Base-by-base conservation (phyloP, 73 alveolate genomes). In the Blepharisma japonicum region DNA sequence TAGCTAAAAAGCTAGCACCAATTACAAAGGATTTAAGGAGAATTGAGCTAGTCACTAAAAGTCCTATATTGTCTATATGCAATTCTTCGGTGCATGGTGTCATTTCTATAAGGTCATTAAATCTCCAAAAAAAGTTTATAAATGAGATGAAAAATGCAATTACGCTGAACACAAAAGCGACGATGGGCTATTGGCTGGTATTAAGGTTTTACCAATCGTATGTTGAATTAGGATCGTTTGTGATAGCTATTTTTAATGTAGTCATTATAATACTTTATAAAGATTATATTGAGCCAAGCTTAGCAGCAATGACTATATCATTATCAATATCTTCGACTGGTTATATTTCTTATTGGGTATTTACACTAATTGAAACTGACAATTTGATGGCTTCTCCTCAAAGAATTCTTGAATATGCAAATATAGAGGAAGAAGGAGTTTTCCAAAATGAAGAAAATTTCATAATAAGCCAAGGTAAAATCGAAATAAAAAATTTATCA, bases 401-500 rank as follows among this genome's bases (percentile, higher is more conserved):
- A 45, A 23, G 80, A 38, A 8, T 61, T 20, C 23, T 61, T 8
- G 49, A 61, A 61, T 61, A 61, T 5, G 74, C 74, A 9, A 25
- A 61, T 5, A 14, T 61, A 9, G 47, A n/a, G 47, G 23, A 25
- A 61, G 74, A 61, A 25, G 38, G 49, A 25, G 46, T 14, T 11
- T 53, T 53, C 74, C 5, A 61, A 18, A 18, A n/a, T 14, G 48
- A 11, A 1, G 23, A n/a, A 20, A 25, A 25, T 61, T 25, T 18
- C 2, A 3, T 8, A 61, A 9, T 61, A 9, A 77, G 79, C 1
- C 7, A 54, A 1, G 96, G 96, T 4, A 48, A 55, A 6, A 81
- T 91, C 6, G 53, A 76, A 48, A 90, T 86, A 78, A 88, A 77
- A 45, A 78, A 89, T 87, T 88, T 88, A 6, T 48, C 61, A 2